A percentile compares a stretch with the other conserved stretches of the same genome.
Evolutionary conservation across 345 rosid genomes (phyloP).

Genomic region (Laguncularia racemosa): DNA sequence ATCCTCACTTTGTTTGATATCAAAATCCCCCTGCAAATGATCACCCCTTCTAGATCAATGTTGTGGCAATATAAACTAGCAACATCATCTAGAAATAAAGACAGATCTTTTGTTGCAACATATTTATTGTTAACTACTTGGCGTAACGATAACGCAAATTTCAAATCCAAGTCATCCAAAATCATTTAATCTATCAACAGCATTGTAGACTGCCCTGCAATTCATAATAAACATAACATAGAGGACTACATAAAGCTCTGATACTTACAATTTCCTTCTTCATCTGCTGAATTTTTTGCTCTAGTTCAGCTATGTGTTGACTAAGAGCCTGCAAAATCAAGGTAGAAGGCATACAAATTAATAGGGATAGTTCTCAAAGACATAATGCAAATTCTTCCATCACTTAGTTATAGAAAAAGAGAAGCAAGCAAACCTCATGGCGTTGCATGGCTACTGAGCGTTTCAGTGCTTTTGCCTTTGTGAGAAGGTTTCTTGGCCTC

Average conservation of each 20-base stretch:
- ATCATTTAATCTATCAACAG: too few relatives aligned
- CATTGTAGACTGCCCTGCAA: too few relatives aligned
- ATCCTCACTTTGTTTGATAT: slow-evolving; percentile 21
- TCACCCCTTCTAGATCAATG: background rate
- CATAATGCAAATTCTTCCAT: slow-evolving; percentile 1
- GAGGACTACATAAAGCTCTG: too few relatives aligned
- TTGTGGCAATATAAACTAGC: too few relatives aligned
- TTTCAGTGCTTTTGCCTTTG: slow-evolving; percentile 93
- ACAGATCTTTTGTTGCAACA: too few relatives aligned
- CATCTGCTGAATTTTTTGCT: slow-evolving; percentile 67
- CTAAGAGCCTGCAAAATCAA: slow-evolving; percentile 67
- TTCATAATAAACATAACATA: too few relatives aligned
- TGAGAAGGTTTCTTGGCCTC: slow-evolving; percentile 91
- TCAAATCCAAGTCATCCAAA: too few relatives aligned
- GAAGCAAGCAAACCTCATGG: slow-evolving; percentile 64
- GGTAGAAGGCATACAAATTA: slow-evolving; percentile 3
- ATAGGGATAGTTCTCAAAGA: background rate
- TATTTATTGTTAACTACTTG: too few relatives aligned
- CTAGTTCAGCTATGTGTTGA: slow-evolving; percentile 89
- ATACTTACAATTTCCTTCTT: slow-evolving; percentile 65
- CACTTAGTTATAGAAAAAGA: background rate
- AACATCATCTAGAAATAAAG: too few relatives aligned
- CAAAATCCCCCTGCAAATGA: slow-evolving; percentile 24
- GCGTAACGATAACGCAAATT: too few relatives aligned
- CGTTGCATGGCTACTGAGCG: slow-evolving; percentile 95